phyloP scores from a whole-genome alignment of 2,329 filamentous ascomycete species.

The Raffaelea albimanens region DNA sequence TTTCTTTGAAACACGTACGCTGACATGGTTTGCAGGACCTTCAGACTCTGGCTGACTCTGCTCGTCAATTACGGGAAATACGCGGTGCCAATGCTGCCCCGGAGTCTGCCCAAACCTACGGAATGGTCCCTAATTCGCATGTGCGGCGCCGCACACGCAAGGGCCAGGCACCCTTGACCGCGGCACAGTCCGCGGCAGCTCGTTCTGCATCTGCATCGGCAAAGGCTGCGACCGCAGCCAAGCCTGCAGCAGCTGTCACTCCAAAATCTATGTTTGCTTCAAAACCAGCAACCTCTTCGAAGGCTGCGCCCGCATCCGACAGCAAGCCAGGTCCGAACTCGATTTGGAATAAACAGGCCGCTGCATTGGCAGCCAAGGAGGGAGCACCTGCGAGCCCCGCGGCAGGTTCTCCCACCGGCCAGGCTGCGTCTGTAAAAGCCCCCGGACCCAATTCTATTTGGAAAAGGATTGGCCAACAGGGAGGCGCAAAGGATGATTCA shows the following conservation, averaged over 20 bases:
- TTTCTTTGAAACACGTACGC: neutral
- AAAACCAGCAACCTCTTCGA: too few relatives aligned
- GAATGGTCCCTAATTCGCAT: constrained; percentile 64
- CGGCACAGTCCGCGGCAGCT: too few relatives aligned
- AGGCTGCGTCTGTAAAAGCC: constrained; percentile 21
- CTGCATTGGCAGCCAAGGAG: constrained; percentile 15
- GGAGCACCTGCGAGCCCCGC: too few relatives aligned
- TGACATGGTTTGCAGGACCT: constrained; percentile 37
- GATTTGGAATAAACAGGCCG: constrained; percentile 8
- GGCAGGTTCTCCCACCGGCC: too few relatives aligned
- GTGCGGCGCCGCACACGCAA: constrained; percentile 43
- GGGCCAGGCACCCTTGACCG: constrained; percentile 12
- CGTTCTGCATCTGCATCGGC: too few relatives aligned
- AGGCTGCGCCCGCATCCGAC: neutral
- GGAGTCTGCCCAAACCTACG: constrained; percentile 52
- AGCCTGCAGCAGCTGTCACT: constrained; percentile 8
- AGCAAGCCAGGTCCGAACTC: constrained; percentile 9
- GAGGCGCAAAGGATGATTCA: constrained; percentile 26
- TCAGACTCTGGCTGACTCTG: constrained; percentile 60
- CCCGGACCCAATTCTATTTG: constrained; percentile 8
- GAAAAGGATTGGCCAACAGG: neutral
- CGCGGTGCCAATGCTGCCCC: constrained; percentile 49
- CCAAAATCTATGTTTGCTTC: too few relatives aligned
- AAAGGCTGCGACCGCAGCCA: constrained; percentile 12
- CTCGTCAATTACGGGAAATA: constrained; percentile 50